These are phyloP conservation scores for Colletotrichum aenigma DNA, from an alignment of 2,329 filamentous ascomycete species.

Conservation along the genomic window DNA sequence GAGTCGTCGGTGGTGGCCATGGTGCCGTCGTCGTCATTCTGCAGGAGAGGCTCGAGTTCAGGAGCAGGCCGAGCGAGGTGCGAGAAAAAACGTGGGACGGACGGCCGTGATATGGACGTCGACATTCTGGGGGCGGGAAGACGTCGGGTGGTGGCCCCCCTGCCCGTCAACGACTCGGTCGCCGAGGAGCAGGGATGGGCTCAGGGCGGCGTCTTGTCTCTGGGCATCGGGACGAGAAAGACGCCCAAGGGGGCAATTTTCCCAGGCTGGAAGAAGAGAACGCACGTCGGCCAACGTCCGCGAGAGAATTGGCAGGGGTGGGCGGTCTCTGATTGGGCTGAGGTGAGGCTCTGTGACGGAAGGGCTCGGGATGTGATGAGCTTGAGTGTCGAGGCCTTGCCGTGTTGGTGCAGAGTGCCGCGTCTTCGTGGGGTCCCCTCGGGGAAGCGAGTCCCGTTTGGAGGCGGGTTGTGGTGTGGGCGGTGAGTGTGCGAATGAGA, in stretches of 20 bases:
- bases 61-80: background rate
- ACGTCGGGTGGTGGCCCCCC: background rate
- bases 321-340: background rate
- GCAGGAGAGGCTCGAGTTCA: background rate
- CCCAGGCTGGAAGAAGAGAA: background rate
- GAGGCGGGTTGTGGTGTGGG: too few species aligned
- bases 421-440: background rate
- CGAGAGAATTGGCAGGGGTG: background rate
- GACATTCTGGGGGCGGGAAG: background rate
- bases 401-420: background rate
- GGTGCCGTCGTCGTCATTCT: background rate
- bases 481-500: background rate
- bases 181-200: conserved; percentile 1
- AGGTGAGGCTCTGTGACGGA: background rate
- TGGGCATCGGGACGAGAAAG: background rate
- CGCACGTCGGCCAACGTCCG: background rate
- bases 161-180: background rate
- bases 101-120: background rate
- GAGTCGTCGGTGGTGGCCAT: conserved; percentile 5
- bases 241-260: background rate
- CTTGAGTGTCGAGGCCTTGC: background rate
- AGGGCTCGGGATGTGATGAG: background rate
- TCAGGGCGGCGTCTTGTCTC: background rate
- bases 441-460: background rate
- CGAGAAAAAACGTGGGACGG: background rate